Evolutionary conservation across 139 green algal species (phyloP), one percentile per base, ranked within the genome.

Genomic region (Parachlorella kessleri): DNA sequence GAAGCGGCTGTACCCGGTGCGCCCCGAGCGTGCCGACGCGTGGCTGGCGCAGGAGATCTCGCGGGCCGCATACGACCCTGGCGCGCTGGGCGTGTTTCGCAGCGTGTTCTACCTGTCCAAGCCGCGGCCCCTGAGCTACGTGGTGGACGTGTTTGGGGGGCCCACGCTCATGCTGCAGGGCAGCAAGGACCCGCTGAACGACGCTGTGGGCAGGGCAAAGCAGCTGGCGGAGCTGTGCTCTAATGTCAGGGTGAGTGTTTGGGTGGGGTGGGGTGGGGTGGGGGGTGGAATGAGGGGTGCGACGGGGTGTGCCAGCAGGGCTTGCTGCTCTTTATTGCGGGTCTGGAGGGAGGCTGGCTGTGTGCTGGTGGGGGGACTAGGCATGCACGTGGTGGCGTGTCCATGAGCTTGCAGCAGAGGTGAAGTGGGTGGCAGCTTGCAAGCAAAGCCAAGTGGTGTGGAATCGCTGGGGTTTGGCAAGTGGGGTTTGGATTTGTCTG

Each of bases 61-160:
- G 41, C 76, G 88, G 6, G 89, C 85, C 18, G 77, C 88, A n/a
- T 71, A 36, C n/a, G 90, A 95, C 75, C 90, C 90, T 1, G 90
- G 89, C 4, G 84, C 88, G 10, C 70, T 91, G 10, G 81, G 78
- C 28, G 90, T 94, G 21, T 92, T 95, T 75, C 83, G 90, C 74
- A 88, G 76, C 38, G 94, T 93, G 7, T 98, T 97, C 63, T 98
- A 97, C 83, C 86, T 98, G 42, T 93, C 94, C 1, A 86, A 86
- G 55, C 95, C 95, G 0, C 73, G 88, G 1, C 84, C 95, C 6
- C 85, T 98, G 26, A 98, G 98, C 77, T 92, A 90, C 69, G 78
- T 98, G 30, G 74, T 98, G 30, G 74, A 93, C 2, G n/a, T 76
- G 4, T 98, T 87, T 64, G 30, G 73, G 3, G 88, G 88, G 5